Evolutionary conservation across 1,284 basidiomycete species (phyloP), one percentile per base, ranked within the genome.

Genomic region (Thecaphora frezii): DNA sequence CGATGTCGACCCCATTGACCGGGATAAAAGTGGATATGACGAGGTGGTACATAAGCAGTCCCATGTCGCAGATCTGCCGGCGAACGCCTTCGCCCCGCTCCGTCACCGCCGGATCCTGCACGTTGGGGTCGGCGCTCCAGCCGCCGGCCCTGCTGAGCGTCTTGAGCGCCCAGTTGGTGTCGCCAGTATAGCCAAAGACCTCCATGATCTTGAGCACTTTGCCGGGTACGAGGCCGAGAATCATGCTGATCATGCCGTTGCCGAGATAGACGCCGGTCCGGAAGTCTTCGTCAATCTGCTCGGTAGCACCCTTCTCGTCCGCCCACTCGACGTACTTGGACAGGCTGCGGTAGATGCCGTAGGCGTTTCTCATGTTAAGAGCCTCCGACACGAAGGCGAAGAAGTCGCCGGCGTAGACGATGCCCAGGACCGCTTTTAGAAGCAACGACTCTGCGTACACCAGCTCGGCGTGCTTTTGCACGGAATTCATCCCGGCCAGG

Each of bases 121-220:
- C 48, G 16, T 48, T 46, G 3, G 71, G 48, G 38, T 64, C 54
- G 5, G 36, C 14, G 28, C 47, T 61, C 76, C 76, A 78, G 24
- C 54, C 57, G 26, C 74, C 74, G 23, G 76, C 63, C 26, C 59
- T 56, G 44, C 57, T 48, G 22, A 78, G 66, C 28, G 70, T 74
- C 55, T 67, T 55, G 44, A 78, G 58, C 3, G 66, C 76, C 47
- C 59, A 66, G 16, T 56, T 45, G 1, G 64, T 69, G 37, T 76
- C 71, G 44, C 76, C 76, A 2, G 67, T 71, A 56, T 78, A 78
- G 14, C 76, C 76, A 51, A 78, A 76, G 43, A 76, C 65, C 48
- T 76, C 74, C 76, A 78, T 78, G 53, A 78, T 71, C 61, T 75
- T 76, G 41, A 78, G 61, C 28, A 78, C 69, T 46, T 75, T 77